Evolutionary conservation across 2,329 filamentous ascomycete genomes (phyloP), one percentile per base, ranked within the genome.

Genomic region (Trichoderma asperellum): DNA sequence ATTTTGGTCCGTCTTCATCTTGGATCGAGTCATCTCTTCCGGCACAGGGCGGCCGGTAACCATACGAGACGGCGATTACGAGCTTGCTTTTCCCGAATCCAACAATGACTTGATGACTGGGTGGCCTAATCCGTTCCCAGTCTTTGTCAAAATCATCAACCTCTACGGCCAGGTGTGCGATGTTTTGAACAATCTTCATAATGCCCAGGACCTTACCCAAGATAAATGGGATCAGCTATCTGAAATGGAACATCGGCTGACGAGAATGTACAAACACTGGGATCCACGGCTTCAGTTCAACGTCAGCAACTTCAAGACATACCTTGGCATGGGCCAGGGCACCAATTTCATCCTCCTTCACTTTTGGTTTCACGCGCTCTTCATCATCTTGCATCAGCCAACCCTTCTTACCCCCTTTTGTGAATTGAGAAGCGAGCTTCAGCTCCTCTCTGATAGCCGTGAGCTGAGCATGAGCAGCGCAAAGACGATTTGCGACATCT

Each of bases 401-500:
- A 95, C 92, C 0, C 82, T 97, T 1, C 82, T 97, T 65, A 91
- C 93, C 59, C 92, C 91, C 0, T 94, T 96, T 74, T 85, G 84
- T n/a, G 80, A 83, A 16, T 77, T 86, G 40, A 82, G 80, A 56
- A 82, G 81, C 68, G 89, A 91, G 65, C 85, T 92, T 61, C 91
- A 93, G 68, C 83, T 97, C 0, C 88, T 93, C 47, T 88, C 91
- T 0, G 92, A 96, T 75, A 96, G 92, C 72, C 89, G 92, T 68
- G 92, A 96, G 77, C 79, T 90, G 5, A 93, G 92, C 70, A 94
- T 95, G 91, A 94, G 92, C 16, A 95, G 92, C 29, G 94, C 93
- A 14, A 97, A 96, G 81, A 96, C 93, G 0, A 96, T 97, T 70
- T 93, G 92, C 40, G 93, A 97, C 74, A 97, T 97, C 18, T 81